A percentile compares a stretch with the other conserved stretches of the same genome.
Conservation (phyloP, 495 filamentous ascomycete genomes). For the Podospora sp. region DNA sequence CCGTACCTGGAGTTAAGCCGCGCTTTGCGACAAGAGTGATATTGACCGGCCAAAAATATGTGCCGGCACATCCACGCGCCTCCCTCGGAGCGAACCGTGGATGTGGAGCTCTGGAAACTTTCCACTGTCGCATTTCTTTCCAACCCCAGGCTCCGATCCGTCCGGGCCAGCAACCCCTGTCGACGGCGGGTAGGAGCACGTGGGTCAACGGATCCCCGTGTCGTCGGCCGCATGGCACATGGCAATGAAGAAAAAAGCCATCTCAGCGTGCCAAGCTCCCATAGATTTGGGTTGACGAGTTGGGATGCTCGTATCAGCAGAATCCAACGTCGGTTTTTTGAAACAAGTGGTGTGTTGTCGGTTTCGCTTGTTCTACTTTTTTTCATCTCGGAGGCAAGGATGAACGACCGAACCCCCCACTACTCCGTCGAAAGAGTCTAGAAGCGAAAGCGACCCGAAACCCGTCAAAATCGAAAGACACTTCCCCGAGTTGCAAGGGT, state of each 20-base stretch:
- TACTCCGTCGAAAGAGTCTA: background rate
- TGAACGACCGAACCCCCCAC: background rate
- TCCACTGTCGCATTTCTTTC: background rate
- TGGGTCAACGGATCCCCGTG: background rate
- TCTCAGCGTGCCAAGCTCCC: background rate
- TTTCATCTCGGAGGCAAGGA: background rate
- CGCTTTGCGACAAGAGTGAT: background rate
- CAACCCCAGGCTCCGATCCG: background rate
- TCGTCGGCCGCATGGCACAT: background rate
- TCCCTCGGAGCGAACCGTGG: background rate
- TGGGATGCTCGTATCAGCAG: too few species aligned
- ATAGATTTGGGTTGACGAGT: too few species aligned
- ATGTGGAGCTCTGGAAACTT: background rate
- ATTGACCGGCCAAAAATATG: background rate
- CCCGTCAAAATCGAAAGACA: background rate
- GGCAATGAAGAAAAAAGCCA: background rate
- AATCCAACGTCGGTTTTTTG: too few species aligned
- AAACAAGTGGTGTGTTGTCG: too few species aligned
- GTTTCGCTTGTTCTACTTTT: too few species aligned
- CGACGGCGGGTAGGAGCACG: background rate
- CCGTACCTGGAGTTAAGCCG: background rate
- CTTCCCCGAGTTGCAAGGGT: background rate
- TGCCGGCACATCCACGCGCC: background rate
- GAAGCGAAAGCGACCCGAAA: background rate
- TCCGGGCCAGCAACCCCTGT: slow-evolving; percentile 3